Percentiles rank a stretch among this genome's conserved stretches.
Conservation (phyloP, 305 asterid species). For the Fraxinus baroniana region DNA sequence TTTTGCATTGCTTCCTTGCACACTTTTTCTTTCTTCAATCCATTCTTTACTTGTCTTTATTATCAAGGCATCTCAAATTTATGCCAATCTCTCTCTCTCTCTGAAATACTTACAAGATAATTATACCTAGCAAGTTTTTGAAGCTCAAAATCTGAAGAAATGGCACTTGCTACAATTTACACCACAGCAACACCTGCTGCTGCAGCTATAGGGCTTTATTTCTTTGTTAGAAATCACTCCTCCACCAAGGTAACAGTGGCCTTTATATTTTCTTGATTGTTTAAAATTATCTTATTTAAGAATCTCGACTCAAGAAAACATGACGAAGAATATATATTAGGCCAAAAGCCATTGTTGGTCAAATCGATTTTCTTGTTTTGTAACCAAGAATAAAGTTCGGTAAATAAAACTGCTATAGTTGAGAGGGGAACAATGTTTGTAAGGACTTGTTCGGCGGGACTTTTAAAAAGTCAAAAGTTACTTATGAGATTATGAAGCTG, state of each 20-base stretch:
- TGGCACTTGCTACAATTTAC: not conserved
- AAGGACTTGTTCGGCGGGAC: not conserved
- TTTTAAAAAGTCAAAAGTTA: not conserved
- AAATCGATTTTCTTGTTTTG: not conserved
- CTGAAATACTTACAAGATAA: not conserved
- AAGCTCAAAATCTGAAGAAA: not conserved
- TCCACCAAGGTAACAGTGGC: not conserved
- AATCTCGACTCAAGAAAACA: not conserved
- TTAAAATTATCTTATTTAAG: not conserved
- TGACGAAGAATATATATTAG: too few species aligned
- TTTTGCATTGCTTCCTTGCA: not conserved
- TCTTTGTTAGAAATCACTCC: not conserved
- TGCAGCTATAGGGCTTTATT: not conserved
- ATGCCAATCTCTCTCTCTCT: not conserved
- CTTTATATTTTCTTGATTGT: not conserved
- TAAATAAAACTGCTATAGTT: not conserved
- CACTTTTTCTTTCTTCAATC: not conserved
- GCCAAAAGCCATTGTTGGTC: not conserved
- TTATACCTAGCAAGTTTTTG: not conserved
- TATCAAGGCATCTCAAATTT: not conserved
- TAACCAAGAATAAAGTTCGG: not conserved
- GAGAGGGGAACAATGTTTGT: not conserved
- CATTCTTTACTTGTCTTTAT: not conserved
- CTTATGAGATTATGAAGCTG: not conserved
- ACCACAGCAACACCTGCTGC: not conserved